Base-by-base conservation (phyloP, 2,329 filamentous ascomycete species). In the Endocalyx cinctus region DNA sequence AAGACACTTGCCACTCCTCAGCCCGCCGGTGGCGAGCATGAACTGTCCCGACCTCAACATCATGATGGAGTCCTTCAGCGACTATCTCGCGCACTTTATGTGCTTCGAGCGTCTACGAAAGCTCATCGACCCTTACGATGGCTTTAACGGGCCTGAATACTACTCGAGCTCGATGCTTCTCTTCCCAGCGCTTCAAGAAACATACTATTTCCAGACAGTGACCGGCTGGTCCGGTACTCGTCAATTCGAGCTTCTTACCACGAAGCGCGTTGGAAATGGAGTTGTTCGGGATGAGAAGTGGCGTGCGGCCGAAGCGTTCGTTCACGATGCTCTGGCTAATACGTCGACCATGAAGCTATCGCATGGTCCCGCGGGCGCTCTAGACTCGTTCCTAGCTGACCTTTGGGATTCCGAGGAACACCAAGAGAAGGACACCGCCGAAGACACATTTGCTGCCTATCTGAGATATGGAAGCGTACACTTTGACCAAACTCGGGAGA, bases 131-230 rank as follows among this genome's bases (percentile, higher is more conserved):
- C 50, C 54, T 2, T 34, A 37, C 6, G 54, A 59, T 16, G 59
- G 54, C 4, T 60, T 57, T 28, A 54, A 56, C 17, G 59, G 59
- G 1, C 45, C 48, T 10, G 53, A 56, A 22, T 63, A 60, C 37
- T 56, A 45, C 34, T 42, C 46, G 6, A 52, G 57, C 13, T 51
- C 51, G 17, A 51, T 60, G 27, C 42, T 59, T 13, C 45, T 58
- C 10, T 51, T 52, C 31, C 49, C 55, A 5, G 54, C 50, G 4
- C 31, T 58, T 1, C 44, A 53, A 22, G 58, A 57, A 37, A 48
- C 41, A 2, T 54, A 43, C 34, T 48, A 55, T 23, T 53, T 57
- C 25, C 50, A 56, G 32, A 48, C 46, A 22, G 42, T 52, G 10
- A 55, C 56, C 1, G 46, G 40, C 7, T 59, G 52, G 50, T 50